Base-by-base conservation (phyloP, 768 basidiomycete species). In the Sarcodon aspratus region DNA sequence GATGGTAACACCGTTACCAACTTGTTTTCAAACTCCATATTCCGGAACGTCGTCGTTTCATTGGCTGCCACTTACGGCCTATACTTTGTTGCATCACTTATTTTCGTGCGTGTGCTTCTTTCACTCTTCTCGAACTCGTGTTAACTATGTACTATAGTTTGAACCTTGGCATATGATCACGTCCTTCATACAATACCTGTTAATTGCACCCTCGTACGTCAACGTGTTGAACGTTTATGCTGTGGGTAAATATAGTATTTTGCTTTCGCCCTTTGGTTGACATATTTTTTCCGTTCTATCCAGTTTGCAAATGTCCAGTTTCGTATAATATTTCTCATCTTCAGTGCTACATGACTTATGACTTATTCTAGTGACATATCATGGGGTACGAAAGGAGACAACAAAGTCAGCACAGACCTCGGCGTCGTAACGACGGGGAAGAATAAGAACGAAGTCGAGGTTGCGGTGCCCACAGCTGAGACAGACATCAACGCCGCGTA, bases 101-200 rank as follows among this genome's bases (percentile, higher is more conserved):
- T 94, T 44, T 92, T 92, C 66, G 88, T 93, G 59, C 59, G 92
- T 77, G 33, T 52, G n/a, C n/a, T n/a, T 33, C 36, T 33, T 18
- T 6, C n/a, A 38, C 36, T 11, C n/a, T 11, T 35, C 36, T 44
- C 40, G 42, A 33, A 34, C 32, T 44, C 6, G 17, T 45, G 17
- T 40, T 51, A 32, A 52, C 38, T 42, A 34, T 44, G 43, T 9
- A 35, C 32, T 59, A 44, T 60, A 95, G 82, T 82, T 96, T 56
- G 93, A 98, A 56, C 95, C 95, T 2, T 96, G 93, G 91, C 96
- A 99, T 63, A 88, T 99, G 91, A 73, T 99, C 58, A 97, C 96
- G 0, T 90, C 86, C 6, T 94, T 98, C 67, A 27, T 93, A n/a
- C 95, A 93, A 62, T 95, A 94, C 60, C 63, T 87, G 18, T 74